Percentiles rank a stretch among this genome's conserved stretches.
Evolutionary conservation across 805 yeast genomes (phyloP).

Genomic region (Lipomyces sp.): DNA sequence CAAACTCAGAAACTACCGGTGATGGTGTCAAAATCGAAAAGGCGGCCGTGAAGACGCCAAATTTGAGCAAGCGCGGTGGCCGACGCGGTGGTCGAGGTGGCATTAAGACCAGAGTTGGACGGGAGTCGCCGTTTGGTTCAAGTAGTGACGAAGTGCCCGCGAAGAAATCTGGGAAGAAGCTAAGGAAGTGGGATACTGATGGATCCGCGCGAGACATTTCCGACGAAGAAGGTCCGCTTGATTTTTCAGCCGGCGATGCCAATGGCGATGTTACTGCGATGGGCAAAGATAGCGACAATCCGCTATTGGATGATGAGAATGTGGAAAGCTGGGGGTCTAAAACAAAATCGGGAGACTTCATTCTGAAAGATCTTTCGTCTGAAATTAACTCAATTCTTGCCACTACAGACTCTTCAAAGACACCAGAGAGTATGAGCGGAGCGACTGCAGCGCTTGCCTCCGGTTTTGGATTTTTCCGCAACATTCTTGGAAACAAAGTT

Average conservation of each 20-base stretch:
- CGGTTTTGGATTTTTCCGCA: slow-evolving; percentile 62
- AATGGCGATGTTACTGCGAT: slow-evolving; percentile 38
- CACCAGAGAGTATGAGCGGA: slow-evolving; percentile 23
- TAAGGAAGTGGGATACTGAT: slow-evolving; percentile 70
- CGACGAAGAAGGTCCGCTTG: slow-evolving; percentile 53
- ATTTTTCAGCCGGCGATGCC: slow-evolving; percentile 55
- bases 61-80: slow-evolving; percentile 22
- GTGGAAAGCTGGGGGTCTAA: slow-evolving; percentile 49
- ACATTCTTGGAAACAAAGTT: slow-evolving; percentile 70
- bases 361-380: slow-evolving; percentile 65
- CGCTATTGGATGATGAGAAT: slow-evolving; percentile 44
- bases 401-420: slow-evolving; percentile 31
- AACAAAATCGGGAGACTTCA: slow-evolving; percentile 61
- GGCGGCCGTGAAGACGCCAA: slow-evolving; percentile 5
- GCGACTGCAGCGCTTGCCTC: slow-evolving; percentile 40
- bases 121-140: background rate
- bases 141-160: slow-evolving; percentile 11
- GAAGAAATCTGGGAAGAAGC: slow-evolving; percentile 44
- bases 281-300: slow-evolving; percentile 29
- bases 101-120: background rate
- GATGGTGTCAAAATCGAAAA: background rate
- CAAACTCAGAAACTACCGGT: background rate
- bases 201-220: slow-evolving; percentile 57
- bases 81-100: slow-evolving; percentile 21
- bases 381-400: slow-evolving; percentile 53